phyloP scores from a whole-genome alignment of 1,284 basidiomycete genomes.

The Ceratobasidium theobromae region DNA sequence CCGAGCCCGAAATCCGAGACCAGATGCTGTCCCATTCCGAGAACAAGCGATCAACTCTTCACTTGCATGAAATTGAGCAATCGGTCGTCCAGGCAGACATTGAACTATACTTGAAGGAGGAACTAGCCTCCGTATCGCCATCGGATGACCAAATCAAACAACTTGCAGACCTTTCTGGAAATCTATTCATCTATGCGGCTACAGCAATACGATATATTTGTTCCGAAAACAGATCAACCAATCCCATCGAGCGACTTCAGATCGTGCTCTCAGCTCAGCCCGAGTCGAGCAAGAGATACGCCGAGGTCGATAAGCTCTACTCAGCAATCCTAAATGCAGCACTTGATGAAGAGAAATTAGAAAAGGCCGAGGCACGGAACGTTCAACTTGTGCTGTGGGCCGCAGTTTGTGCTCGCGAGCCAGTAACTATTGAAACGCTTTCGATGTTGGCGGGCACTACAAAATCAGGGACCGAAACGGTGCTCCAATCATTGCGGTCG shows the following conservation, averaged over 20 bases:
- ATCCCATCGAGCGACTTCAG: neutral
- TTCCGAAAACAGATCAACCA: neutral
- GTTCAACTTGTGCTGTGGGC: neutral
- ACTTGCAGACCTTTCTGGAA: constrained; percentile 9
- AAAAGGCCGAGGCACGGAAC: neutral
- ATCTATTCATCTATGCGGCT: constrained; percentile 22
- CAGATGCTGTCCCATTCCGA: neutral
- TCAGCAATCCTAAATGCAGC: neutral
- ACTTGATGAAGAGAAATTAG: too few relatives aligned
- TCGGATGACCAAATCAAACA: neutral
- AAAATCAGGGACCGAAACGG: neutral
- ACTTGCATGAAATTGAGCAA: constrained; percentile 32
- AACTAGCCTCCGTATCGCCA: neutral
- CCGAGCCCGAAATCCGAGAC: neutral
- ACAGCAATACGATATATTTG: neutral
- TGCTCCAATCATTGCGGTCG: neutral
- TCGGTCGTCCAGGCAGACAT: constrained; percentile 30
- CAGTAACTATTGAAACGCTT: neutral
- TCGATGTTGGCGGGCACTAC: neutral
- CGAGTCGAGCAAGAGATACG: neutral
- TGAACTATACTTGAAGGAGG: neutral
- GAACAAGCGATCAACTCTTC: neutral
- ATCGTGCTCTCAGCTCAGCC: neutral
- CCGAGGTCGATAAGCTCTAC: constrained; percentile 16
- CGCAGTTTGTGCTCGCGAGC: neutral